These are phyloP conservation scores for Clavariopsis aquatica DNA, from an alignment of 495 filamentous ascomycete species.

Conservation along the genomic window DNA sequence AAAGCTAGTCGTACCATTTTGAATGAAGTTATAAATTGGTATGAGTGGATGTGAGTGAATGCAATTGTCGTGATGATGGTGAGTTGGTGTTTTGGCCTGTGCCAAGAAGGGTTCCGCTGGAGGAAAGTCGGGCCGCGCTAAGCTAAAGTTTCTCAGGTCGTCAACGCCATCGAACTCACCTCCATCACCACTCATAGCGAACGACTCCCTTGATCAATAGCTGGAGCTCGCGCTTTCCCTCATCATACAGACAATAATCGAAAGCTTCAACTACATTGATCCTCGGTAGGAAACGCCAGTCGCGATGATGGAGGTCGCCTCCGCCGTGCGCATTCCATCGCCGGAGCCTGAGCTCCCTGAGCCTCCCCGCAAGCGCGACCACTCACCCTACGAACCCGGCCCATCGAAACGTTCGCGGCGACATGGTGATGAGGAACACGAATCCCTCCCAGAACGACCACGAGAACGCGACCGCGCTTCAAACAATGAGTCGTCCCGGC, in stretches of 20 bases:
- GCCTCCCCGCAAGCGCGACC: slow-evolving; percentile 36
- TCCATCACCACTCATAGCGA: neutral
- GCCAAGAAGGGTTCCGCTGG: slow-evolving; percentile 7
- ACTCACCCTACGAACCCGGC: slow-evolving; percentile 25
- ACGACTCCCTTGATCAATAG: neutral
- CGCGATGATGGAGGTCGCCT: slow-evolving; percentile 31
- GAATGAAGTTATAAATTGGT: neutral
- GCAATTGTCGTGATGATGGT: slow-evolving; percentile 4
- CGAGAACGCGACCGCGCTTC: slow-evolving; percentile 5
- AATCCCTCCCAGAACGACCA: slow-evolving; percentile 7
- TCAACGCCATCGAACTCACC: neutral
- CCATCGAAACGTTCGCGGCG: slow-evolving; percentile 33
- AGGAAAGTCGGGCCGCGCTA: neutral
- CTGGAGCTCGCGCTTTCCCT: neutral
- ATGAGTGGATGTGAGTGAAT: neutral
- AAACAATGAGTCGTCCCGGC: slow-evolving; percentile 1
- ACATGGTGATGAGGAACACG: slow-evolving; percentile 12
- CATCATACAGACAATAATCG: neutral
- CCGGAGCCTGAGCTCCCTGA: slow-evolving; percentile 37
- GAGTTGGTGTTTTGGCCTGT: slow-evolving; percentile 15
- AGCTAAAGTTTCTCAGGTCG: slow-evolving; percentile 5
- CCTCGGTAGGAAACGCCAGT: neutral
- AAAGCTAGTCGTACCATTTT: slow-evolving; percentile 10
- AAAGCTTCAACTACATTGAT: neutral
- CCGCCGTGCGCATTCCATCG: slow-evolving; percentile 37